These are phyloP conservation scores for Pythium utonaiense DNA, from an alignment of 352 stramenopile genomes.

Conservation along the genomic window DNA sequence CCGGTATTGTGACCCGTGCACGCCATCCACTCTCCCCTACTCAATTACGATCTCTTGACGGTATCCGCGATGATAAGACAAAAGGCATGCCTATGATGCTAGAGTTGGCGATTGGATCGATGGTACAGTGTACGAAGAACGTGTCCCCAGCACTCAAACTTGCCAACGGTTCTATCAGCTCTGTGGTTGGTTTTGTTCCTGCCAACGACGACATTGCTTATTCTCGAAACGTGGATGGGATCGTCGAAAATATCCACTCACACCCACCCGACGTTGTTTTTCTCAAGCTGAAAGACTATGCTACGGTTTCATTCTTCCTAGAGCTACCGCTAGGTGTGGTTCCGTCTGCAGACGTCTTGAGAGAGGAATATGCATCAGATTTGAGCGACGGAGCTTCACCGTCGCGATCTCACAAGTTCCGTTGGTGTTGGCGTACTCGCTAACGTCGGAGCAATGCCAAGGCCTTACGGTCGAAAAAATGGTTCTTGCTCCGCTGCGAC, in stretches of 20 bases:
- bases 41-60: too few relatives aligned
- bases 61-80: constrained; percentile 15
- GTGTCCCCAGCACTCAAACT: neutral
- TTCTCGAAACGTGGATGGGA: too few relatives aligned
- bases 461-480: neutral
- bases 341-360: neutral
- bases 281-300: constrained; percentile 1
- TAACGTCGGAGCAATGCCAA: neutral
- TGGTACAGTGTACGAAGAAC: constrained; percentile 15
- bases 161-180: constrained; percentile 3
- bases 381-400: neutral
- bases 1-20: too few relatives aligned
- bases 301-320: too few relatives aligned
- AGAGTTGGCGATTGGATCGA: neutral
- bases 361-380: neutral
- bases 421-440: neutral
- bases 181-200: neutral
- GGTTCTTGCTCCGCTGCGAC: neutral
- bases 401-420: neutral
- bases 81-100: neutral
- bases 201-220: neutral
- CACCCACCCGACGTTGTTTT: neutral
- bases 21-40: too few relatives aligned
- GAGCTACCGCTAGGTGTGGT: constrained; percentile 1
- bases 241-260: neutral